Percentiles rank a stretch among this genome's conserved stretches.
These are phyloP conservation scores for Xylaria sp. DNA, from an alignment of 2,329 filamentous ascomycete genomes.

Conservation along the genomic window DNA sequence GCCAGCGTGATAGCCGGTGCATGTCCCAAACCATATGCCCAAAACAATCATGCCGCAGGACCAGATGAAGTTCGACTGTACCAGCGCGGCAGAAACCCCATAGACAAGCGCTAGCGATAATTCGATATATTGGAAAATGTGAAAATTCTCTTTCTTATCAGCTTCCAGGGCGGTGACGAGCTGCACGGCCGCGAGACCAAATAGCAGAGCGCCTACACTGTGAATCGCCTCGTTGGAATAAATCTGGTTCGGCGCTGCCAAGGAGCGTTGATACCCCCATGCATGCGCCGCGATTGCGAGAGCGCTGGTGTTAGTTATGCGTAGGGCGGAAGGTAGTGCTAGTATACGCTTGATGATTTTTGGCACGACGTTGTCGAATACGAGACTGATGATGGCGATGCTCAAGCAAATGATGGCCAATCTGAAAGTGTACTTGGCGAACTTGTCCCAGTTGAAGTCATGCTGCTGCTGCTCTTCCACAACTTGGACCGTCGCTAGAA, in stretches of 20 bases:
- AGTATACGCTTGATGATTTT: slow-evolving; percentile 15
- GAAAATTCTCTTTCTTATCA: neutral
- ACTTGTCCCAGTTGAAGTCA: slow-evolving; percentile 23
- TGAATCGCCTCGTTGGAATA: slow-evolving; percentile 28
- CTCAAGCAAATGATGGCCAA: slow-evolving; percentile 21
- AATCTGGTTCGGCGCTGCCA: neutral
- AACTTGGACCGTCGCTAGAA: slow-evolving; percentile 20
- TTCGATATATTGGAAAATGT: neutral
- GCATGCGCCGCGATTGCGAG: slow-evolving; percentile 8
- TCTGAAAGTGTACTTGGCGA: slow-evolving; percentile 28
- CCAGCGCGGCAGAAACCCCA: slow-evolving; percentile 5
- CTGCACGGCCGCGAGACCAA: slow-evolving; percentile 22
- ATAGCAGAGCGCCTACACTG: slow-evolving; percentile 21
- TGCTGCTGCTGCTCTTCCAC: slow-evolving; percentile 7
- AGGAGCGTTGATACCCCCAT: slow-evolving; percentile 19
- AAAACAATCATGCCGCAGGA: slow-evolving; percentile 21
- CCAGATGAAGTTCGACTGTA: slow-evolving; percentile 28
- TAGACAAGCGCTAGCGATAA: slow-evolving; percentile 23
- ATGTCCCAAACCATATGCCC: slow-evolving; percentile 13
- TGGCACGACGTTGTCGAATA: slow-evolving; percentile 1
- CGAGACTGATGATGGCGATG: slow-evolving; percentile 13
- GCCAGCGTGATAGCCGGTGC: neutral
- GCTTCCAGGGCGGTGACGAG: slow-evolving; percentile 1
- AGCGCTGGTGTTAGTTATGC: slow-evolving; percentile 1
- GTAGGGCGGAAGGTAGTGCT: neutral